Evolutionary conservation across 1,284 basidiomycete species (phyloP).

Genomic region (Pisolithus thermaeus): DNA sequence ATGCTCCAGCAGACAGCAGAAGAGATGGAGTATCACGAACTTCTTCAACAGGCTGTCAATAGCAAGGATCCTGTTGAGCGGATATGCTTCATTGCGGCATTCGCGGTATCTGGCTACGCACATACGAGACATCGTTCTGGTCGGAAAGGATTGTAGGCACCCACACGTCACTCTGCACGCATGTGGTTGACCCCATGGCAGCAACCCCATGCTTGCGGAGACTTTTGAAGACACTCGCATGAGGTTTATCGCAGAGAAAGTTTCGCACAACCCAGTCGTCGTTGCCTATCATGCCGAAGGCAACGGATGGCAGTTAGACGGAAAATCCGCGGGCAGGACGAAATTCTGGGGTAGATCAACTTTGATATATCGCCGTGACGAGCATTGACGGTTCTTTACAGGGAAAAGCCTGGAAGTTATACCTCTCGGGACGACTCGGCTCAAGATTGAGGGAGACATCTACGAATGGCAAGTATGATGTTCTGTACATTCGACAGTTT

Average conservation of each 20-base stretch:
- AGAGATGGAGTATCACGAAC: constrained; percentile 74
- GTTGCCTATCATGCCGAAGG: constrained; percentile 84
- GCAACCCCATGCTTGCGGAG: constrained; percentile 85
- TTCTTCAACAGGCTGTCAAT: constrained; percentile 63
- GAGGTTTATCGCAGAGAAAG: constrained; percentile 85
- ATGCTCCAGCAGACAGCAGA: constrained; percentile 77
- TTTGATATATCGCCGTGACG: constrained; percentile 12
- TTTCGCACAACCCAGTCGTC: constrained; percentile 78
- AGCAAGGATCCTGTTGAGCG: constrained; percentile 63
- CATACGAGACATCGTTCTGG: constrained; percentile 75
- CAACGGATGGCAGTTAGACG: constrained; percentile 66
- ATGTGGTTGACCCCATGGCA: constrained; percentile 25
- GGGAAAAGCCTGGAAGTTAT: constrained; percentile 83
- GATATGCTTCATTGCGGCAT: constrained; percentile 76
- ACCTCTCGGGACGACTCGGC: constrained; percentile 62
- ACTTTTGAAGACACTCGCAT: constrained; percentile 81
- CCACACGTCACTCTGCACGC: constrained; percentile 1
- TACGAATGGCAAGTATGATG: constrained; percentile 56
- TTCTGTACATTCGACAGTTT: background rate
- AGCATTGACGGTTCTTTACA: constrained; percentile 27
- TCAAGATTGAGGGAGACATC: constrained; percentile 58
- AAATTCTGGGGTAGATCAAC: constrained; percentile 78
- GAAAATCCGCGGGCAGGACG: constrained; percentile 71
- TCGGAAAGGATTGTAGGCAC: constrained; percentile 79
- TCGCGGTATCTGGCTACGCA: constrained; percentile 81